Base-by-base conservation (phyloP, 2,329 filamentous ascomycete genomes). In the Xylariaceae sp. region DNA sequence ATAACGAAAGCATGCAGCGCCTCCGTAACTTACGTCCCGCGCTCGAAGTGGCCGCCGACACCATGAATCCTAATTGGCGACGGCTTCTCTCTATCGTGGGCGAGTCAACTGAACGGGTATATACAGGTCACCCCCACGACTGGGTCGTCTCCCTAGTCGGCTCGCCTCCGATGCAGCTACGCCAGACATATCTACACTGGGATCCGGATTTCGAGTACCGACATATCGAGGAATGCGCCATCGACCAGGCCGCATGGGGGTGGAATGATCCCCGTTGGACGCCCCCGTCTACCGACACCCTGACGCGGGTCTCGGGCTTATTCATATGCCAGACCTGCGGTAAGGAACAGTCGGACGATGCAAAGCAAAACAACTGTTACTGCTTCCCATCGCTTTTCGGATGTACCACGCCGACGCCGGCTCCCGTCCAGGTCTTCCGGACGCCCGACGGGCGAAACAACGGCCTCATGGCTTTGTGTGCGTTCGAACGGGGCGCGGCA, bases 371-470 rank as follows among this genome's bases (percentile, higher is more conserved):
- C 66, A 69, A 71, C 4, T 84, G 82, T 66, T 74, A 73, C 59
- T 84, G 82, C 63, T 84, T 82, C 60, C 77, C 80, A 1, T 75
- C 75, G 2, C 71, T 84, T 0, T 85, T 82, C 58, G 80, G 79
- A 2, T 73, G 74, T 39, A 69, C 75, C 2, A 74, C 73, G 56
- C 70, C 70, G 13, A 70, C 72, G 8, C 66, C 73, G 0, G 60
- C 63, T 23, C 78, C 81, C 0, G 76, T 84, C 0, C 81, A 83
- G 62, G 72, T 84, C 8, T 82, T 80, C 65, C 76, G 77, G 15
- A 84, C 80, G 0, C 67, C 75, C 0, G 77, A 79, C 55, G 81
- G 80, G 4, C 80, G 79, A 55, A 82, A 82, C 65, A 84, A 84
- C 57, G 81, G 82, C 0, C 73, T 84, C 0, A 58, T 77, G 39